A percentile compares a stretch with the other conserved stretches of the same genome.
These are phyloP conservation scores for Colletotrichum acutatum DNA, from an alignment of 2,329 filamentous ascomycete genomes.

Conservation along the genomic window DNA sequence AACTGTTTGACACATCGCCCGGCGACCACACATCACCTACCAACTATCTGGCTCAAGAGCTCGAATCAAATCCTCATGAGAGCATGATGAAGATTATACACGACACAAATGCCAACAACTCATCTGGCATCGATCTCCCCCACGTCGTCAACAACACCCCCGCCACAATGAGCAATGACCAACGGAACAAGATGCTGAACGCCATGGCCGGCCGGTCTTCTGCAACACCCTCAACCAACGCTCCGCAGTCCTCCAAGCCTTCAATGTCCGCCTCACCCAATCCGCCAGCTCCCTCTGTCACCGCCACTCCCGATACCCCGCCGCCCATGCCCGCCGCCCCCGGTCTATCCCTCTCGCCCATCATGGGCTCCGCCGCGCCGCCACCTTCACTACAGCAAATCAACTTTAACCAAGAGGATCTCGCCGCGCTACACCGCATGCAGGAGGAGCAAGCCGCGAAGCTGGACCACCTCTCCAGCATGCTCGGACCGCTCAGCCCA, in stretches of 20 bases:
- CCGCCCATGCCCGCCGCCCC: conserved; percentile 37
- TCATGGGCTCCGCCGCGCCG: conserved; percentile 56
- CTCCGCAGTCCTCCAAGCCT: conserved; percentile 35
- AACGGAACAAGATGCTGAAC: conserved; percentile 68
- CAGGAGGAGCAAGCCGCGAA: conserved; percentile 83
- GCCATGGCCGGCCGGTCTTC: conserved; percentile 64
- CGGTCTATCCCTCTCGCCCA: conserved; percentile 58
- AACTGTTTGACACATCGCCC: conserved; percentile 65
- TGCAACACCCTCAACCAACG: conserved; percentile 40
- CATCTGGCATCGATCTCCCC: conserved; percentile 61
- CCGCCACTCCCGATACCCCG: conserved; percentile 25
- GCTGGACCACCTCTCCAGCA: conserved; percentile 78
- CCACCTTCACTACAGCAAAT: conserved; percentile 70
- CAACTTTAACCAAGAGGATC: conserved; percentile 76
- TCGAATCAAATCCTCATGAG: conserved; percentile 68
- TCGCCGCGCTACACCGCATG: conserved; percentile 82
- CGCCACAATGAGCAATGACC: conserved; percentile 65
- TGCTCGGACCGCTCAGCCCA: conserved; percentile 83
- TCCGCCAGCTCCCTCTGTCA: conserved; percentile 34
- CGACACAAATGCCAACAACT: conserved; percentile 68
- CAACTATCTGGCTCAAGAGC: conserved; percentile 64
- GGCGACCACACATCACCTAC: conserved; percentile 55
- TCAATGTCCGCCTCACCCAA: conserved; percentile 33
- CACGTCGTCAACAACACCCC: conserved; percentile 67
- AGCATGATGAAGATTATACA: conserved; percentile 75